phyloP scores from a whole-genome alignment of 805 yeast species.

The Saturnispora kantuleensis region DNA sequence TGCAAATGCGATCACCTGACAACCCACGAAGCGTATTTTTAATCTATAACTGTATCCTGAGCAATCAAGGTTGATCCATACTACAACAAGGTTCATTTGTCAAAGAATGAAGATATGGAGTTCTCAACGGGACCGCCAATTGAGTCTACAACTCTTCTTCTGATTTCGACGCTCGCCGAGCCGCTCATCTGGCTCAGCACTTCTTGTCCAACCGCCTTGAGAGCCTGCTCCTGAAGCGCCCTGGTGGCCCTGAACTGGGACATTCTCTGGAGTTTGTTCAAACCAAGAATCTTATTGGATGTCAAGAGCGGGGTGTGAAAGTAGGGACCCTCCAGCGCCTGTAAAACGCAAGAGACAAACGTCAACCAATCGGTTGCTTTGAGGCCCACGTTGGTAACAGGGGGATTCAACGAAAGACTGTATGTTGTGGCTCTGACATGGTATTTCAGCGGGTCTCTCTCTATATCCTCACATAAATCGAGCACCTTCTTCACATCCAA shows the following conservation, averaged over 20 bases:
- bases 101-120: constrained; percentile 5
- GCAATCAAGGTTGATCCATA: no score
- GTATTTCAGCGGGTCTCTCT: constrained; percentile 36
- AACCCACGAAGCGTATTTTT: no score
- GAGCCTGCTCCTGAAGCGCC: constrained; percentile 6
- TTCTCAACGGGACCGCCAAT: constrained; percentile 13
- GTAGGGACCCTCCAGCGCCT: constrained; percentile 16
- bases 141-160: constrained; percentile 2
- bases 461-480: constrained; percentile 35
- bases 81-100: no score
- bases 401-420: constrained; percentile 14
- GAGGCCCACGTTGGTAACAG: constrained; percentile 12
- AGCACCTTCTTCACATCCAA: constrained; percentile 27
- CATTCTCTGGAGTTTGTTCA: constrained; percentile 10
- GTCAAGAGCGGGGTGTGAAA: constrained; percentile 8
- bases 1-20: no score
- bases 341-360: constrained; percentile 16
- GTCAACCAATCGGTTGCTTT: constrained; percentile 11
- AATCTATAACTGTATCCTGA: no score
- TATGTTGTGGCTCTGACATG: constrained; percentile 31
- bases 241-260: neutral
- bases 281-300: constrained; percentile 18
- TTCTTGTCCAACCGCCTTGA: constrained; percentile 4
- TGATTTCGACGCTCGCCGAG: constrained; percentile 1
- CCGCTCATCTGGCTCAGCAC: constrained; percentile 6